Evolutionary conservation across 345 rosid genomes (phyloP).

Genomic region (Dipteronia dyeriana): DNA sequence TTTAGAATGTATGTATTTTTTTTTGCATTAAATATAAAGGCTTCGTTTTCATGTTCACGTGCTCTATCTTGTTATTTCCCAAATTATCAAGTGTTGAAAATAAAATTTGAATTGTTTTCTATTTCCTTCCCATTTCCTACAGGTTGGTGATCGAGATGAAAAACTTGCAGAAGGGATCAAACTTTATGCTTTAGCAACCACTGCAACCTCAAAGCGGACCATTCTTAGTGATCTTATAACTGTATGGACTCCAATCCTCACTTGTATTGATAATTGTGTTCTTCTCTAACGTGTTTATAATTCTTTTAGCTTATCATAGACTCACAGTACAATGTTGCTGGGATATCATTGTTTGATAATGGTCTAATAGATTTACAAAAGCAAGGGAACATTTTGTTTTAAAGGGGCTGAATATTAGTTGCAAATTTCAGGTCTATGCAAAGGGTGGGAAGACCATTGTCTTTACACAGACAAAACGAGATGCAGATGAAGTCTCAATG

Average conservation of each 20-base stretch:
- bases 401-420: constrained; percentile 5
- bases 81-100: not conserved
- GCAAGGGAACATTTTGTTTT: not conserved
- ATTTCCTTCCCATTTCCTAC: constrained; percentile 11
- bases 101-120: not conserved
- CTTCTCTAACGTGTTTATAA: not conserved
- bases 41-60: not conserved
- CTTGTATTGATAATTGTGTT: not conserved
- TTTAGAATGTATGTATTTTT: not conserved
- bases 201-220: constrained; percentile 76
- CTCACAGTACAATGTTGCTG: not conserved
- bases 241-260: constrained; percentile 37
- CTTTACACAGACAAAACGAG: constrained; percentile 93
- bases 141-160: constrained; percentile 97
- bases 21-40: not conserved
- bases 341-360: not conserved
- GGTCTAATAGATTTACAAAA: constrained; percentile 4
- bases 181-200: constrained; percentile 79
- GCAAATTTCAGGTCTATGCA: constrained; percentile 73
- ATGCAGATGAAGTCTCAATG: constrained; percentile 93
- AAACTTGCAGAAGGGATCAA: constrained; percentile 95
- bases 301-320: not conserved
- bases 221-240: constrained; percentile 90
- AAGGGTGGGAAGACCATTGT: constrained; percentile 97
- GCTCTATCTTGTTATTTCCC: not conserved